A percentile compares a stretch with the other conserved stretches of the same genome.
phyloP scores from a whole-genome alignment of 2,329 filamentous ascomycete species.

The Fusarium sp. region DNA sequence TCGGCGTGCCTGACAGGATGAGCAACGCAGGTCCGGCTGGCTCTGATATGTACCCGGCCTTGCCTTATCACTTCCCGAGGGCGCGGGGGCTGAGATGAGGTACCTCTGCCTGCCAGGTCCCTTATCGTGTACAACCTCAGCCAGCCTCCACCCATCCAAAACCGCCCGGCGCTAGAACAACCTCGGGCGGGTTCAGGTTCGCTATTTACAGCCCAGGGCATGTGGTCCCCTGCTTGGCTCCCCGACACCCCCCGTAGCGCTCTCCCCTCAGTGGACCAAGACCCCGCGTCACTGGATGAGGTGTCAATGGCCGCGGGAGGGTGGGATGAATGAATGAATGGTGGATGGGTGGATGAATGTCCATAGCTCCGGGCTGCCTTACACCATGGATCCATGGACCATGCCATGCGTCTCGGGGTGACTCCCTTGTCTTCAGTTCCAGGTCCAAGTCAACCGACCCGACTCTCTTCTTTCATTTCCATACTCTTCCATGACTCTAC shows the following conservation, averaged over 20 bases:
- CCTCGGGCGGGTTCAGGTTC: slow-evolving; percentile 6
- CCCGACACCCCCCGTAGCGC: slow-evolving; percentile 17
- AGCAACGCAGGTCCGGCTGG: slow-evolving; percentile 33
- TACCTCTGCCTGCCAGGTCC: slow-evolving; percentile 23
- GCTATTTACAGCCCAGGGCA: slow-evolving; percentile 22
- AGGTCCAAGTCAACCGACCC: slow-evolving; percentile 13
- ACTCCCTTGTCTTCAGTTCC: slow-evolving; percentile 20
- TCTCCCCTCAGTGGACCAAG: slow-evolving; percentile 8
- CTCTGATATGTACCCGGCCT: slow-evolving; percentile 16
- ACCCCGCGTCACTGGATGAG: slow-evolving; percentile 29
- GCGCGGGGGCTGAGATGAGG: slow-evolving; percentile 2
- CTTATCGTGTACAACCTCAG: slow-evolving; percentile 22
- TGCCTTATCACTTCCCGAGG: slow-evolving; percentile 20
- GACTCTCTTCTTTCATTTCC: slow-evolving; percentile 36
- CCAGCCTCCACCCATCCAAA: slow-evolving; percentile 7
- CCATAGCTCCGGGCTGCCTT: slow-evolving; percentile 19
- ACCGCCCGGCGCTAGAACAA: slow-evolving; percentile 25
- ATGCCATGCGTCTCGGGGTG: slow-evolving; percentile 18
- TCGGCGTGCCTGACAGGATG: slow-evolving; percentile 36
- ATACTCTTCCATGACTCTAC: slow-evolving; percentile 40
- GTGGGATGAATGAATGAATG: slow-evolving; percentile 1
- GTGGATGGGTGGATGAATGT: not conserved
- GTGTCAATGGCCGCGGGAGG: not conserved
- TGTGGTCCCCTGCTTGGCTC: slow-evolving; percentile 24
- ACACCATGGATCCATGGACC: slow-evolving; percentile 24